Percentiles rank a stretch among this genome's conserved stretches.
Evolutionary conservation across 257 asterid genomes (phyloP).

Genomic region (Solanum etuberosum): DNA sequence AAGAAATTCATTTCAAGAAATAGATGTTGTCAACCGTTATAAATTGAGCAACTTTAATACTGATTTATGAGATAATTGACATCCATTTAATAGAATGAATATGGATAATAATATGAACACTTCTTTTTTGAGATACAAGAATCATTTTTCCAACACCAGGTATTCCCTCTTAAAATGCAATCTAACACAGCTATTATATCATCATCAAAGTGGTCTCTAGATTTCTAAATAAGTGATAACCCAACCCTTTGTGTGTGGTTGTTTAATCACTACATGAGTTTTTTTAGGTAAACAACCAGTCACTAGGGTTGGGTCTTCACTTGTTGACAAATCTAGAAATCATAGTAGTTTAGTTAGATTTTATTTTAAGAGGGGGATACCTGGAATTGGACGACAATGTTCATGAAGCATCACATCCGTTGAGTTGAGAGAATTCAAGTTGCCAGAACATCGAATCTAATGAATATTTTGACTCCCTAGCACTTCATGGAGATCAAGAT

Average conservation of each 20-base stretch:
- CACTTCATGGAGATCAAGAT: constrained; percentile 33
- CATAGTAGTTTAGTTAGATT: not conserved
- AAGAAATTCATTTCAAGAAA: too few relatives aligned
- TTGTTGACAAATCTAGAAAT: not conserved
- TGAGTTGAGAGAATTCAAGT: constrained; percentile 51
- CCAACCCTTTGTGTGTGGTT: not conserved
- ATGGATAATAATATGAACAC: too few relatives aligned
- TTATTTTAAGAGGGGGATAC: not conserved
- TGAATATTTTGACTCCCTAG: constrained; percentile 36
- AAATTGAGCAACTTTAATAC: too few relatives aligned
- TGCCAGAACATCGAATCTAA: constrained; percentile 40
- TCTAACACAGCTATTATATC: not conserved
- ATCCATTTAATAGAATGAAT: too few relatives aligned
- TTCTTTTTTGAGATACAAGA: too few relatives aligned
- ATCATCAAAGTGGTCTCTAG: not conserved
- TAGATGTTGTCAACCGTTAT: too few relatives aligned
- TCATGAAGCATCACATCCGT: constrained; percentile 25
- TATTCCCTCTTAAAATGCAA: not conserved
- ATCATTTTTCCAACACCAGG: not conserved
- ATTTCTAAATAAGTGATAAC: not conserved
- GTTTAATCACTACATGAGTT: not conserved
- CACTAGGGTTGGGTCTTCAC: not conserved
- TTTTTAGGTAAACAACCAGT: constrained; percentile 9
- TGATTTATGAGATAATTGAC: too few relatives aligned
- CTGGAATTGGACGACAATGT: constrained; percentile 41